Conservation (phyloP, 2,329 filamentous ascomycete species). For the Arthrobotrys sphaeroides region DNA sequence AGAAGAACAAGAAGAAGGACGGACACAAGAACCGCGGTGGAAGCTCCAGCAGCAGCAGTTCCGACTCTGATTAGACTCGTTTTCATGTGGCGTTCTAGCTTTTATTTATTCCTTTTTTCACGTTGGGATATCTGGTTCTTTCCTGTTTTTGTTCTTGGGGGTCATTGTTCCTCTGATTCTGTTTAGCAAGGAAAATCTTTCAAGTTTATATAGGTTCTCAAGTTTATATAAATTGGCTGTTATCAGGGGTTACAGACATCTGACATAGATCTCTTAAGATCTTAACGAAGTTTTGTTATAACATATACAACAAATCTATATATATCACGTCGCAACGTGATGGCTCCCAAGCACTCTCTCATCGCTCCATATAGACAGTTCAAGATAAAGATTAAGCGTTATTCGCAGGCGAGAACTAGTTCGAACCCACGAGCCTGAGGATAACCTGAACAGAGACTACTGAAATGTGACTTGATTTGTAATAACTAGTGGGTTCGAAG, state of each 20-base stretch:
- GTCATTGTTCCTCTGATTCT: neutral
- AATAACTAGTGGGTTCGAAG: no score
- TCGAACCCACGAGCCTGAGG: no score
- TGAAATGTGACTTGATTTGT: no score
- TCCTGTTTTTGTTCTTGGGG: neutral
- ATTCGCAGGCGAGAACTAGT: no score
- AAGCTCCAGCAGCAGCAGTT: neutral
- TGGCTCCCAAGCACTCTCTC: no score
- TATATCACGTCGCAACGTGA: neutral
- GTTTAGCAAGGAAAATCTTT: neutral
- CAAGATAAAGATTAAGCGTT: no score
- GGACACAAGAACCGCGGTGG: conserved; percentile 60
- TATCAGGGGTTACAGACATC: neutral
- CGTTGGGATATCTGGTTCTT: neutral
- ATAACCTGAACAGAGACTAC: no score
- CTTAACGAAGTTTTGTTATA: neutral
- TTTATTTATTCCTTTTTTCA: neutral
- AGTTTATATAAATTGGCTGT: neutral
- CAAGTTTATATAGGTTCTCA: neutral
- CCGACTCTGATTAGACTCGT: conserved; percentile 29
- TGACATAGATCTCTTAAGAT: neutral
- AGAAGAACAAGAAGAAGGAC: conserved; percentile 55
- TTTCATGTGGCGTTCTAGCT: neutral
- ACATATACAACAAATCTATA: neutral
- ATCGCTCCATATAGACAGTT: no score